These are phyloP conservation scores for Nigrospora osmanthi DNA, from an alignment of 2,329 filamentous ascomycete species.

Conservation along the genomic window DNA sequence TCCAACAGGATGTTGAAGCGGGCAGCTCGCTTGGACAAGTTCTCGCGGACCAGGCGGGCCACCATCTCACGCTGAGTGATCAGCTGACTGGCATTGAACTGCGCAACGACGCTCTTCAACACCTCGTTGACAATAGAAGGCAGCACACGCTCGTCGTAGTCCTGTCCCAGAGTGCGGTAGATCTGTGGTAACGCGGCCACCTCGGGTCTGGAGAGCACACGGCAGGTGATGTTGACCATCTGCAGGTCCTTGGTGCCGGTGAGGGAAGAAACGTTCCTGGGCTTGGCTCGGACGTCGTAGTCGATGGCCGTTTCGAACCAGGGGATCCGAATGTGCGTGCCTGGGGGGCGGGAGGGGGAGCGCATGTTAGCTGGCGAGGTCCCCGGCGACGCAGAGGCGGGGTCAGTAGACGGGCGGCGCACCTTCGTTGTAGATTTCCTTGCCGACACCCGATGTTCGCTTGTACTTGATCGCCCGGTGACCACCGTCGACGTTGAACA, in stretches of 20 bases:
- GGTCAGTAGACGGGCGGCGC: slow-evolving; percentile 10
- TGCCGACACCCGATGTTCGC: slow-evolving; percentile 83
- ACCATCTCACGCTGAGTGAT: slow-evolving; percentile 99
- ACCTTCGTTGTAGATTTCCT: slow-evolving; percentile 96
- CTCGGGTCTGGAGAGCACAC: slow-evolving; percentile 89
- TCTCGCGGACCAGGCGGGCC: slow-evolving; percentile 82
- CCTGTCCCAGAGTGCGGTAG: slow-evolving; percentile 87
- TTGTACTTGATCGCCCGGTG: slow-evolving; percentile 99
- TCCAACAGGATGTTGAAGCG: slow-evolving; percentile 97
- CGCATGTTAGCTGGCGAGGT: neutral
- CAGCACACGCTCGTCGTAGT: slow-evolving; percentile 95
- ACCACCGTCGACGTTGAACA: slow-evolving; percentile 90
- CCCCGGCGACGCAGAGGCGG: slow-evolving; percentile 2
- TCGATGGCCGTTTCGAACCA: slow-evolving; percentile 97
- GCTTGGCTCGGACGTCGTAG: slow-evolving; percentile 97
- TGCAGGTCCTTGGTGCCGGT: slow-evolving; percentile 98
- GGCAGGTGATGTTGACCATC: slow-evolving; percentile 99
- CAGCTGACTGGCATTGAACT: slow-evolving; percentile 97
- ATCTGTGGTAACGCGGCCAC: slow-evolving; percentile 89
- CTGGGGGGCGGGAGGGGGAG: slow-evolving; percentile 42
- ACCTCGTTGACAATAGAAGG: slow-evolving; percentile 99
- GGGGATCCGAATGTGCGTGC: slow-evolving; percentile 87
- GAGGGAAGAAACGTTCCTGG: slow-evolving; percentile 90
- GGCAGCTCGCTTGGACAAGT: slow-evolving; percentile 81
- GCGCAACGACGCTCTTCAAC: slow-evolving; percentile 94